Base-by-base conservation (phyloP, 345 rosid genomes). In the Eutrema japonicum region DNA sequence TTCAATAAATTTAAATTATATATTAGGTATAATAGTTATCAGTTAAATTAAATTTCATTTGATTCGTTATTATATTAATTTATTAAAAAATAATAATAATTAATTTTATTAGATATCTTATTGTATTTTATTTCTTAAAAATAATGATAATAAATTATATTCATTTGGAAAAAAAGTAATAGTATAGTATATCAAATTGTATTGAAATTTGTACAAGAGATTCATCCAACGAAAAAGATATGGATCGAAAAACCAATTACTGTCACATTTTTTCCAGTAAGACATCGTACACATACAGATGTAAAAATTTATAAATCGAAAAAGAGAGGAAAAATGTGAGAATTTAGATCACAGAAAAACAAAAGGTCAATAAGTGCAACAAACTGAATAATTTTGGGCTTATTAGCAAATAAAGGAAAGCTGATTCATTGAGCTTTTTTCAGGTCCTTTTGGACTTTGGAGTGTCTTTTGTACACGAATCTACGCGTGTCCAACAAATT, bases 401-500 rank as follows among this genome's bases (percentile, higher is more conserved):
- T 10, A 10, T 14, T 33, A 43, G 3, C 54, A 50, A 13, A 13
- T 51, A 38, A 13, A n/a, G 48, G 59, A 29, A 66, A 66, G 60
- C 22, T 49, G 10, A 33, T 37, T 66, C 12, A 27, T 66, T 66
- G 36, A 38, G 10, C 29, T 16, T 16, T 49, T 22, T 22, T 22
- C 9, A 55, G 50, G 35, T 26, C 29, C 30, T 68, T 13, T 18
- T 27, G 67, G 67, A 29, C 16, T 16, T 16, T 16, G 16, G 16
- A 16, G 16, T 16, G 75, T 40, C 67, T 38, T 37, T 38, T 10
- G 59, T 41, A 57, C 60, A 60, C 42, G 50, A 16, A 29, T 50
- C 14, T 71, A 41, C 49, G 16, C 60, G 52, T 60, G 66, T 41
- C 33, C 30, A 30, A 29, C 36, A 12, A 13, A 35, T 43, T 26